phyloP scores from a whole-genome alignment of 805 yeast species.

The Candida koratica region DNA sequence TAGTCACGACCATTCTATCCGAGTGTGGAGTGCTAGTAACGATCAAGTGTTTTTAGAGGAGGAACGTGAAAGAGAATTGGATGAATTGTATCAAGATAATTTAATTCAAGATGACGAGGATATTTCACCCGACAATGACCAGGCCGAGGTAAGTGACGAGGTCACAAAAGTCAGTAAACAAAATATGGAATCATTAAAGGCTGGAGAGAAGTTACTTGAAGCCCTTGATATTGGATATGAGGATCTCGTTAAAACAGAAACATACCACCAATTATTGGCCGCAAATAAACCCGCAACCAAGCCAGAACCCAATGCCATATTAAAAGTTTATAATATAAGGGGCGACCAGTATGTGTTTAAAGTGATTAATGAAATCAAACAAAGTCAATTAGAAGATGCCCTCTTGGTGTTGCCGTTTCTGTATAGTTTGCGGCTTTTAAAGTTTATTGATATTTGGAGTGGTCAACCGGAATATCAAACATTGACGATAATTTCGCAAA shows the following conservation, averaged over 20 bases:
- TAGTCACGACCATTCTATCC: slow-evolving; percentile 88
- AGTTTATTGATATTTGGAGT: slow-evolving; percentile 76
- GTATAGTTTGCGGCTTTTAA: slow-evolving; percentile 64
- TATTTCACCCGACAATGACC: slow-evolving; percentile 35
- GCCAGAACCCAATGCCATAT: slow-evolving; percentile 68
- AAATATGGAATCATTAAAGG: slow-evolving; percentile 86
- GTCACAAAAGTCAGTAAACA: slow-evolving; percentile 70
- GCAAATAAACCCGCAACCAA: slow-evolving; percentile 36
- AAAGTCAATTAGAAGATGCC: slow-evolving; percentile 91
- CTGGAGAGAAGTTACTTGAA: slow-evolving; percentile 90
- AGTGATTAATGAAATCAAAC: slow-evolving; percentile 62
- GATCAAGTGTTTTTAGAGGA: slow-evolving; percentile 97
- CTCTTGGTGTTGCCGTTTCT: slow-evolving; percentile 87
- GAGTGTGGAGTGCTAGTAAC: slow-evolving; percentile 91
- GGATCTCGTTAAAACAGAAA: slow-evolving; percentile 58
- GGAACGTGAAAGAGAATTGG: slow-evolving; percentile 93
- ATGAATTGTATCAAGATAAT: slow-evolving; percentile 83
- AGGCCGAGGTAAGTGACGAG: slow-evolving; percentile 44
- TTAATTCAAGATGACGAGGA: slow-evolving; percentile 60
- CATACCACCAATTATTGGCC: slow-evolving; percentile 42
- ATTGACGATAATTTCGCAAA: slow-evolving; percentile 53
- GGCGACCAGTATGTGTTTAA: slow-evolving; percentile 81
- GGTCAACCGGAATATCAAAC: slow-evolving; percentile 36
- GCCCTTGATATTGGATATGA: slow-evolving; percentile 79
- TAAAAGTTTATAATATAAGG: slow-evolving; percentile 63